A percentile compares a stretch with the other conserved stretches of the same genome.
Conservation (phyloP, 2,329 filamentous ascomycete genomes). For the Cladosporium austrohemisphaericum region DNA sequence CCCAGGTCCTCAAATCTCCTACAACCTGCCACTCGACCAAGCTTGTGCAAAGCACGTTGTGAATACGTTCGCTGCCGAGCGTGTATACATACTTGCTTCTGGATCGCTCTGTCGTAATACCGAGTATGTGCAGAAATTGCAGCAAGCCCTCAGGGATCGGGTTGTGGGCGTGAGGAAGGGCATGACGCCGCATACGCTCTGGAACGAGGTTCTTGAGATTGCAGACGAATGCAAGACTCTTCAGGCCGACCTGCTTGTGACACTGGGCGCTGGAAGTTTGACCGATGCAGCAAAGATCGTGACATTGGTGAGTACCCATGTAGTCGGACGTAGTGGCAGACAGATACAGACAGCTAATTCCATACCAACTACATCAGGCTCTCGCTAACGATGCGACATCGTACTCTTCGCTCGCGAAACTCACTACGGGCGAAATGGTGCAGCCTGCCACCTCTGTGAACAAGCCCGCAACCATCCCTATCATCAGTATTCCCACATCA, state of each 20-base stretch:
- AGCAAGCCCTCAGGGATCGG: conserved; percentile 38
- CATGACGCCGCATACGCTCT: conserved; percentile 53
- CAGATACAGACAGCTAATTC: background rate
- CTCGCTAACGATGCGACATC: conserved; percentile 21
- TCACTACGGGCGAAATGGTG: conserved; percentile 16
- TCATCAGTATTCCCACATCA: conserved; percentile 22
- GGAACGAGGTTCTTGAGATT: conserved; percentile 51
- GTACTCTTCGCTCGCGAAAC: background rate
- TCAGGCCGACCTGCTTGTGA: conserved; percentile 50
- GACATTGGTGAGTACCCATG: conserved; percentile 34
- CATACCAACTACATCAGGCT: background rate
- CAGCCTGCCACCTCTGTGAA: background rate
- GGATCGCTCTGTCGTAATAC: conserved; percentile 48
- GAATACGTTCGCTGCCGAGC: conserved; percentile 43
- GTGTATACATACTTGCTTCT: conserved; percentile 52
- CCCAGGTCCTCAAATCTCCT: conserved; percentile 42
- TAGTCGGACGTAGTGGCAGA: too few species aligned
- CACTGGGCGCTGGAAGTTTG: conserved; percentile 54
- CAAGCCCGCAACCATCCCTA: conserved; percentile 15
- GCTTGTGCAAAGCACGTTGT: conserved; percentile 45
- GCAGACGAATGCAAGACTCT: conserved; percentile 38
- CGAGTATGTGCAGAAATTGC: conserved; percentile 41
- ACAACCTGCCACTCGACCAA: conserved; percentile 46
- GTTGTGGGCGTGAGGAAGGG: conserved; percentile 48
- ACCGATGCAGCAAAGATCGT: conserved; percentile 56